These are phyloP conservation scores for Laguncularia racemosa DNA, from an alignment of 345 rosid genomes.

Conservation along the genomic window DNA sequence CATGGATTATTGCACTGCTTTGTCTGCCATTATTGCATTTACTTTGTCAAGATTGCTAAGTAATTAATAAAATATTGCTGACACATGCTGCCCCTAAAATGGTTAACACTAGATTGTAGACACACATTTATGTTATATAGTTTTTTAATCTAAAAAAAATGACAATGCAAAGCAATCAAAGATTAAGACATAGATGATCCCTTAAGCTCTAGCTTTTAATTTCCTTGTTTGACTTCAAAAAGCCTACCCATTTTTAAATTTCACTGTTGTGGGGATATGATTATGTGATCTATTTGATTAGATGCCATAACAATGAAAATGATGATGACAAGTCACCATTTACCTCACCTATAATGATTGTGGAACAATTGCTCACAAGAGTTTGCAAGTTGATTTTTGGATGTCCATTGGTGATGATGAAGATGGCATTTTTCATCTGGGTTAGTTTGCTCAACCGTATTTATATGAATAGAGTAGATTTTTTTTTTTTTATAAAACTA, in stretches of 20 bases:
- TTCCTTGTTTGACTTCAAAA: slow-evolving; percentile 6
- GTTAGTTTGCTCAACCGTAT: too few species aligned
- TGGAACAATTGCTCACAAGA: too few species aligned
- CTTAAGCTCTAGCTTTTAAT: not conserved
- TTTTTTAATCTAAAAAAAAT: not conserved
- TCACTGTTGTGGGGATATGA: not conserved
- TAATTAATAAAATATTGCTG: not conserved
- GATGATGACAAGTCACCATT: not conserved
- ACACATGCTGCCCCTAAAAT: slow-evolving; percentile 8
- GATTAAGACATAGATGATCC: too few species aligned
- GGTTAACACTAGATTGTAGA: slow-evolving; percentile 5
- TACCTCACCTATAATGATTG: slow-evolving; percentile 2
- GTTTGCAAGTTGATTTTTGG: too few species aligned
- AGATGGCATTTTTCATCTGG: too few species aligned
- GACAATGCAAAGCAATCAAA: not conserved
- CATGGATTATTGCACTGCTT: slow-evolving; percentile 11
- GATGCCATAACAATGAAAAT: slow-evolving; percentile 14
- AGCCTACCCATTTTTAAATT: not conserved
- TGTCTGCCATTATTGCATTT: slow-evolving; percentile 25
- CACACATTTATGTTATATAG: not conserved
- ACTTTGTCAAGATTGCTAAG: not conserved
- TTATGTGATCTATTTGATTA: not conserved
- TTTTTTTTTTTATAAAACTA: too few species aligned
- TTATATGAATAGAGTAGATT: too few species aligned
- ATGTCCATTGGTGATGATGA: not conserved